Evolutionary conservation across 805 yeast genomes (phyloP).

Genomic region (Myxozyma geophila): DNA sequence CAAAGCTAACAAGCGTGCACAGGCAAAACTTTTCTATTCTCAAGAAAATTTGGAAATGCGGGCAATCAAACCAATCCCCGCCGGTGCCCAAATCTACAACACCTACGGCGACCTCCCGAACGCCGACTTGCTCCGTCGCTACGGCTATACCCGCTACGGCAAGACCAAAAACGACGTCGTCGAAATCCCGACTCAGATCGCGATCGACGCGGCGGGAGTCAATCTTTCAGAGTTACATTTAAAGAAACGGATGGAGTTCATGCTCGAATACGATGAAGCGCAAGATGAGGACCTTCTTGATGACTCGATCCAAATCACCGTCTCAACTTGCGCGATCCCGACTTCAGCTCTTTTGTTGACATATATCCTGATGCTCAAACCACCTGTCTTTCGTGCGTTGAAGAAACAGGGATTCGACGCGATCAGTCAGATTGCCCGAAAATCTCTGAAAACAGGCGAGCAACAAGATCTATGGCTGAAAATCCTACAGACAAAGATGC

Average conservation of each 20-base stretch:
- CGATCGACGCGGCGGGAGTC: conserved; percentile 48
- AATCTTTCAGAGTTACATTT: conserved; percentile 25
- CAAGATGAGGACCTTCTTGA: conserved; percentile 31
- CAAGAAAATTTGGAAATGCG: conserved; percentile 65
- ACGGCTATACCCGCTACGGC: conserved; percentile 74
- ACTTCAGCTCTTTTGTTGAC: conserved; percentile 29
- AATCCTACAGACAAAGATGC: conserved; percentile 20
- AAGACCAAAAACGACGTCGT: conserved; percentile 63
- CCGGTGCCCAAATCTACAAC: conserved; percentile 80
- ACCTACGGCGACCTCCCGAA: conserved; percentile 91
- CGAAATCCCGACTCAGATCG: conserved; percentile 60
- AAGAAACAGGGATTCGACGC: conserved; percentile 24
- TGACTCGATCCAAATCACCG: conserved; percentile 28
- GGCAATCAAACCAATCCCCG: conserved; percentile 61
- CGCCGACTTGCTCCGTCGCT: conserved; percentile 84
- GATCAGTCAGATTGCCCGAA: conserved; percentile 16
- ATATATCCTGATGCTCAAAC: conserved; percentile 21
- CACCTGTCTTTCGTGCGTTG: conserved; percentile 26
- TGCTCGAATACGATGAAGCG: conserved; percentile 27
- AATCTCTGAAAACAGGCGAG: conserved; percentile 27
- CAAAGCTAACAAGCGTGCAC: not conserved
- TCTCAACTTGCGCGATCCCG: conserved; percentile 23
- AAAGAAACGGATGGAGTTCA: conserved; percentile 29
- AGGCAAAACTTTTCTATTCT: conserved; percentile 43
- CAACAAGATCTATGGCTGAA: conserved; percentile 29